A percentile compares a stretch with the other conserved stretches of the same genome.
Conservation (phyloP, 345 rosid genomes). For the Linum lewisii region DNA sequence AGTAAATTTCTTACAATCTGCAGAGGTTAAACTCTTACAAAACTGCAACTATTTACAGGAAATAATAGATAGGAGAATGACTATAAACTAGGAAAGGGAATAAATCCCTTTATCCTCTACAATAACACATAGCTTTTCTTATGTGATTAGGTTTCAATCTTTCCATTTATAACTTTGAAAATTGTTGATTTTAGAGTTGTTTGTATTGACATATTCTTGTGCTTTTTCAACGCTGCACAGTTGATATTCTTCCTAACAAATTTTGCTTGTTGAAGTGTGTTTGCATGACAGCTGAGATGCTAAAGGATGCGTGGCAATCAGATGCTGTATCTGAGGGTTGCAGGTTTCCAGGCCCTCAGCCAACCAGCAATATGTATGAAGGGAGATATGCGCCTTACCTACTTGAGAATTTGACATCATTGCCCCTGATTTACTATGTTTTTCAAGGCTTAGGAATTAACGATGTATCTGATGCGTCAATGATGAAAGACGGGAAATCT, state of each 20-base stretch:
- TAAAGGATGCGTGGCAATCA: slow-evolving; percentile 43
- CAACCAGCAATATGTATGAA: slow-evolving; percentile 30
- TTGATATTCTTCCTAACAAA: not conserved
- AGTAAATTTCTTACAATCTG: no score
- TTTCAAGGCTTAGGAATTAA: slow-evolving; percentile 38
- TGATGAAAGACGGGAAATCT: slow-evolving; percentile 34
- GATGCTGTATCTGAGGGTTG: slow-evolving; percentile 31
- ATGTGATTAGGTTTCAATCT: not conserved
- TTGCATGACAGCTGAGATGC: slow-evolving; percentile 72
- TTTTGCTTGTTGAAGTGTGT: slow-evolving; percentile 36
- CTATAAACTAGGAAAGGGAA: no score
- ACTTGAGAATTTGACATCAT: slow-evolving; percentile 80
- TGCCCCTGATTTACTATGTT: slow-evolving; percentile 60
- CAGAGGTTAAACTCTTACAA: no score
- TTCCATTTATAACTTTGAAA: not conserved
- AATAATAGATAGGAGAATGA: no score
- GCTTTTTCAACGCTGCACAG: not conserved
- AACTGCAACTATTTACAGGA: no score
- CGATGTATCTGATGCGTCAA: slow-evolving; percentile 32
- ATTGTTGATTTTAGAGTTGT: no score
- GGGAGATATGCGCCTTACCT: slow-evolving; percentile 81
- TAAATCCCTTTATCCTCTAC: no score
- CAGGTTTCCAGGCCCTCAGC: slow-evolving; percentile 23
- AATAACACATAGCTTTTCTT: no score
- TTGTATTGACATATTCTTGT: not conserved